Evolutionary conservation across 2,329 filamentous ascomycete genomes (phyloP), one percentile per base, ranked within the genome.

Genomic region (Sclerotinia sclerotiorum): DNA sequence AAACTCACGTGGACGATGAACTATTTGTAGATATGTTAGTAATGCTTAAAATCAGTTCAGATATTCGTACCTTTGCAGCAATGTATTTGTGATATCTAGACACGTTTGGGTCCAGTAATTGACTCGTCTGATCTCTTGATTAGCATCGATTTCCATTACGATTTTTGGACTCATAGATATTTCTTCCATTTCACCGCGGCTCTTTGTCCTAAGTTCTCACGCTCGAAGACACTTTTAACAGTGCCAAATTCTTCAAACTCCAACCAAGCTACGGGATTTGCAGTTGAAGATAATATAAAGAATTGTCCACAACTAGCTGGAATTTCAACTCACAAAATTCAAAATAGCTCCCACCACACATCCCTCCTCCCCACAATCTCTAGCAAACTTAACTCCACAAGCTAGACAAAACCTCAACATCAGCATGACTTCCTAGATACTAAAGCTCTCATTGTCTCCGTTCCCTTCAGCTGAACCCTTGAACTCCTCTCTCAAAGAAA

Each of bases 361-460:
- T n/a, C 87, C 87, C 15, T 79, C 80, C 13, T 78, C 80, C 71
- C 87, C 85, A 80, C 88, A 90, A 79, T 90, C 88, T 66, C 88
- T 84, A 32, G 81, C 79, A 69, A 84, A 83, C 73, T 86, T 82
- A 71, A 90, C 83, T 69, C 81, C 82, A 79, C 88, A 90, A 57
- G 78, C 80, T 67, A 61, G 55, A 56, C 17, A 35, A n/a, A 4
- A 51, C 42, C 13, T 27, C 24, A 2, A 21, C n/a, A 35, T 67
- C n/a, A 58, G 44, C 42, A 46, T 19, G 32, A 7, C 21, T 27
- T 2, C 10, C 10, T 60, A 4, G 6, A 51, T 27, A 8, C 10
- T 19, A 24, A 2, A 6, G 29, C 44, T 48, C 27, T 19, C 27
- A 17, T 49, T 1, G 2, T n/a, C 54, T 21, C 17, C 17, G 1